phyloP scores from a whole-genome alignment of 2,329 filamentous ascomycete genomes.

The Polychaeton citri region DNA sequence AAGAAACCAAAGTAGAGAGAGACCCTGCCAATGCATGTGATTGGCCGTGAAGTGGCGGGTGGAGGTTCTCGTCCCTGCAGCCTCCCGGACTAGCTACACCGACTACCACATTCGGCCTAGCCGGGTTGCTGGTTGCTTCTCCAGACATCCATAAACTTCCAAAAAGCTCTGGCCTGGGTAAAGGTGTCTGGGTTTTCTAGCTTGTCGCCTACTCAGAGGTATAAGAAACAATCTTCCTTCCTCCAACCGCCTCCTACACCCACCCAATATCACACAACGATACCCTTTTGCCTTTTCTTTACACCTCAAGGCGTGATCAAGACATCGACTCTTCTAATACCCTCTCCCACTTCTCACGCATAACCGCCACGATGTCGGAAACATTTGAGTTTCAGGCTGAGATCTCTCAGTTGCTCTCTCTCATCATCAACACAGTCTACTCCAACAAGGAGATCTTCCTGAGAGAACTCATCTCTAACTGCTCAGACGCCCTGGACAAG shows the following conservation, averaged over 20 bases:
- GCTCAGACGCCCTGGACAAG: slow-evolving; percentile 98
- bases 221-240: not conserved
- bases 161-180: not conserved
- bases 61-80: too few species aligned
- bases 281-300: too few species aligned
- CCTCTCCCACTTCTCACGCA: not conserved
- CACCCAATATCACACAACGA: not conserved
- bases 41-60: too few species aligned
- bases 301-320: too few species aligned
- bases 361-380: slow-evolving; percentile 61
- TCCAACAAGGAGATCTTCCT: slow-evolving; percentile 99
- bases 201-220: not conserved
- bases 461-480: slow-evolving; percentile 95
- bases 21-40: too few species aligned
- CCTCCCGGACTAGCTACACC: not conserved
- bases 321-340: not conserved
- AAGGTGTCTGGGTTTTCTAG: not conserved
- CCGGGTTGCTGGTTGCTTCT: not conserved
- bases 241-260: not conserved
- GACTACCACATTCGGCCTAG: not conserved
- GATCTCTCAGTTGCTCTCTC: slow-evolving; percentile 98
- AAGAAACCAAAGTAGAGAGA: too few species aligned
- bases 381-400: slow-evolving; percentile 99
- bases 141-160: slow-evolving; percentile 1
- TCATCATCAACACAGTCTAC: slow-evolving; percentile 99